Base-by-base conservation (phyloP, 331 rosid species). In the Telfairia occidentalis region DNA sequence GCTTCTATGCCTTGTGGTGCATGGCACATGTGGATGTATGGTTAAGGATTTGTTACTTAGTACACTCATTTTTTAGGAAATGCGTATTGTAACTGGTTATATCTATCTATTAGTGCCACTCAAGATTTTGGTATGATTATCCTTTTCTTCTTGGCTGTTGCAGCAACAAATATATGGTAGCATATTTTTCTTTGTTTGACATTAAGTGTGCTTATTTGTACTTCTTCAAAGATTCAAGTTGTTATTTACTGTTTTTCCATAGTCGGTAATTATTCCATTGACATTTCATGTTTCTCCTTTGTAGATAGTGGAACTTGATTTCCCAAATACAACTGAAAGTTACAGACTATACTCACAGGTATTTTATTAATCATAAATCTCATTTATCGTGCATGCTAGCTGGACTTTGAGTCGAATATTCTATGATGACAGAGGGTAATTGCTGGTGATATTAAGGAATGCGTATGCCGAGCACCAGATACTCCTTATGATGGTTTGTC, bases 401-500 rank as follows among this genome's bases (percentile, higher is more conserved):
- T 18, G 9, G 61, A 64, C 50, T 32, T 83, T 69, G 52, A 84
- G 67, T 72, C 76, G 72, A 70, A 74, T 67, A 9, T 79, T 83
- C 65, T 78, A 45, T 69, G 79, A 76, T 77, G 34, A 60, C 97
- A 95, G 97, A 89, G 99, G 89, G 87, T 92, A 72, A 90, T 92
- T 85, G 90, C 93, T 58, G 87, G 97, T 87, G 99, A 95, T 81
- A 90, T 95, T 83, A 95, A 92, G 86, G 97, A 95, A 81, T 92
- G 96, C n/a, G 99, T 95, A 83, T 92, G 97, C 38, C 89, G 97
- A 63, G 97, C 99, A 13, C 99, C 97, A 19, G 99, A 95, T 88
- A 90, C 96, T 76, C 94, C 99, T 42, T 95, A 90, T 77, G 97
- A 90, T 89, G 99, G 97, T 95, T 83, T 70, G 94, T 78, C 61